Evolutionary conservation across 2,329 filamentous ascomycete genomes (phyloP), one percentile per base, ranked within the genome.

Genomic region (Ophiostoma sp.): DNA sequence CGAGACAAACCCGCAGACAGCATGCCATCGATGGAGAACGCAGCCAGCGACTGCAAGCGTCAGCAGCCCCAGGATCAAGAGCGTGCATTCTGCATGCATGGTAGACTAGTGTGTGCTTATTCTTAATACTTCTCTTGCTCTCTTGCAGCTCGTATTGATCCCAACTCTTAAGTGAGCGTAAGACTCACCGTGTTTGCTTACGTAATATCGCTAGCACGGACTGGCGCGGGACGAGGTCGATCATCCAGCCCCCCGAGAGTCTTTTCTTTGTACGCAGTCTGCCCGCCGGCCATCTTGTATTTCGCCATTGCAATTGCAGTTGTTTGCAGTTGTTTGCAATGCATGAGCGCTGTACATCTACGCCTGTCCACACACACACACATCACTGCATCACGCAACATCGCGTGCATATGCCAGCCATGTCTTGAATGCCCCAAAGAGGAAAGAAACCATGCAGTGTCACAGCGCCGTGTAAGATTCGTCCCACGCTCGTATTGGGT

Each of bases 401-500:
- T 27, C 52, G 52, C 52, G n/a, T 57, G 52, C 52, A 57, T 57
- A 57, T 57, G 52, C 23, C 52, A 57, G 52, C 52, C 52, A 62
- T 66, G n/a, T 67, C 68, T 69, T 62, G 68, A 57, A 31, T 57
- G 52, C 27, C 52, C 11, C n/a, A 23, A 57, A 57, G 13, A 27
- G 52, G 52, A 57, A 23, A 57, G 52, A 57, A 23, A 8, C 52
- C 52, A 17, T 57, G 52, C 52, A 57, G 52, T 57, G n/a, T 27
- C 52, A 31, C 23, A 13, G 27, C 52, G 52, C 52, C 23, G 52
- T 57, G 52, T 48, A 48, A 48, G 44, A 48, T 48, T 48, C 44
- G 44, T 48, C 17, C 44, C 44, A 48, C 20, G 44, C 20, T n/a
- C n/a, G 8, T 44, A 17, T 15, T 5, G 4, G 15, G 10, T 39